Evolutionary conservation across 106 monocot species (phyloP).

Genomic region (Dactylorhiza incarnata): DNA sequence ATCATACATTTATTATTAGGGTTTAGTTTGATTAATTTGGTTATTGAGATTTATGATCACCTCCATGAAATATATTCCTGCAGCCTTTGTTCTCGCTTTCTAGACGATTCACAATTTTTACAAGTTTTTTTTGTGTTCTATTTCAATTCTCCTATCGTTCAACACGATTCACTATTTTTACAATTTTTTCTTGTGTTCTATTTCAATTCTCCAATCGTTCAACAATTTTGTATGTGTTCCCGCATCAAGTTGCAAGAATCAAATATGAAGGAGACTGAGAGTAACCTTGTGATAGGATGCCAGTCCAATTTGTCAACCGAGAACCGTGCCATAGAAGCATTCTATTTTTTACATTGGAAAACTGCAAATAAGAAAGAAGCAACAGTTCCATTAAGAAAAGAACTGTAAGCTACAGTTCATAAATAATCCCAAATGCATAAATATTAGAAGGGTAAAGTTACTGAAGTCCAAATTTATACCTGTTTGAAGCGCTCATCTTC

Average conservation of each 20-base stretch:
- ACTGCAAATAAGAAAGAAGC: conserved; percentile 42
- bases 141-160: too few relatives aligned
- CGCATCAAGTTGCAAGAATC: background rate
- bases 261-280: background rate
- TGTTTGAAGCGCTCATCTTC: conserved; percentile 61
- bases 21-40: too few relatives aligned
- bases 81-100: too few relatives aligned
- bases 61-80: too few relatives aligned
- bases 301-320: conserved; percentile 89
- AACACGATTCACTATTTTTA: too few relatives aligned
- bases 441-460: background rate
- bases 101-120: too few relatives aligned
- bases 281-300: conserved; percentile 90
- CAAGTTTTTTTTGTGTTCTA: too few relatives aligned
- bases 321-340: conserved; percentile 99
- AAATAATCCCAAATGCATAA: background rate
- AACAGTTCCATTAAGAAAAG: conserved; percentile 1
- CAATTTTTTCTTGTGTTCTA: too few relatives aligned
- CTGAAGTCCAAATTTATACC: conserved; percentile 25
- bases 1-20: too few relatives aligned
- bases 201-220: too few relatives aligned
- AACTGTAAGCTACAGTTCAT: background rate
- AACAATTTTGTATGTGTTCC: too few relatives aligned
- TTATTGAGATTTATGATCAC: too few relatives aligned
- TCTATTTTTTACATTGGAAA: conserved; percentile 58